Evolutionary conservation across 139 green algal genomes (phyloP).

Genomic region (Asterochloris sp.): DNA sequence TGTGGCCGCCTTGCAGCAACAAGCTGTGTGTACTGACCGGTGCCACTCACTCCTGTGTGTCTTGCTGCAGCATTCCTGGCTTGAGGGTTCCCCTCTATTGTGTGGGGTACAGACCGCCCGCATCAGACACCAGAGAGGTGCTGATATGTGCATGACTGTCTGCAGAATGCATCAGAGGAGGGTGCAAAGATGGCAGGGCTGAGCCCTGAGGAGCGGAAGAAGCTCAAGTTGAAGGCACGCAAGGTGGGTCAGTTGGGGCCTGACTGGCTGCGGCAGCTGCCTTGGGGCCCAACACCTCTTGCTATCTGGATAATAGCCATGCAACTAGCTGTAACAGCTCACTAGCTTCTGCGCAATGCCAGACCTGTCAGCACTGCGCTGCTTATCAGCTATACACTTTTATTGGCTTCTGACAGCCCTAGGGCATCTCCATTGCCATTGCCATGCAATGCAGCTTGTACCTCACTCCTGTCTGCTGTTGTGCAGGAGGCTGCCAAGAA

Average conservation of each 20-base stretch:
- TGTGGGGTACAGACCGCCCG: not conserved
- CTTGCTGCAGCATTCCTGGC: not conserved
- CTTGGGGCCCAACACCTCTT: no score
- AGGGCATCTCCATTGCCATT: no score
- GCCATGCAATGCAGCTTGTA: no score
- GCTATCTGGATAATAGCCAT: no score
- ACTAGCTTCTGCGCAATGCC: no score
- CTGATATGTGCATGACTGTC: not conserved
- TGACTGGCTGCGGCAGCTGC: no score
- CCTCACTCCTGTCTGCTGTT: no score
- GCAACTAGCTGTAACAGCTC: no score
- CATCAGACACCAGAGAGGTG: not conserved
- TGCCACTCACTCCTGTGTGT: not conserved
- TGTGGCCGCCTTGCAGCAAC: no score
- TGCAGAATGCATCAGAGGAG: conserved; percentile 44
- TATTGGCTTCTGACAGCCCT: no score
- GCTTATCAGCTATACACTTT: no score
- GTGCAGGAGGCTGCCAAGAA: conserved; percentile 8
- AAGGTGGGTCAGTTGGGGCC: conserved; percentile 21
- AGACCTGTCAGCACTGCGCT: no score
- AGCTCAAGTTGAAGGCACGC: conserved; percentile 49
- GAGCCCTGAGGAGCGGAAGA: conserved; percentile 72
- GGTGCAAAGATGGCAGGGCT: conserved; percentile 53
- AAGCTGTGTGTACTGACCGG: not conserved
- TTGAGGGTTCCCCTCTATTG: not conserved